These are phyloP conservation scores for Staphylotrichum tortipilum DNA, from an alignment of 495 filamentous ascomycete genomes.

Conservation along the genomic window DNA sequence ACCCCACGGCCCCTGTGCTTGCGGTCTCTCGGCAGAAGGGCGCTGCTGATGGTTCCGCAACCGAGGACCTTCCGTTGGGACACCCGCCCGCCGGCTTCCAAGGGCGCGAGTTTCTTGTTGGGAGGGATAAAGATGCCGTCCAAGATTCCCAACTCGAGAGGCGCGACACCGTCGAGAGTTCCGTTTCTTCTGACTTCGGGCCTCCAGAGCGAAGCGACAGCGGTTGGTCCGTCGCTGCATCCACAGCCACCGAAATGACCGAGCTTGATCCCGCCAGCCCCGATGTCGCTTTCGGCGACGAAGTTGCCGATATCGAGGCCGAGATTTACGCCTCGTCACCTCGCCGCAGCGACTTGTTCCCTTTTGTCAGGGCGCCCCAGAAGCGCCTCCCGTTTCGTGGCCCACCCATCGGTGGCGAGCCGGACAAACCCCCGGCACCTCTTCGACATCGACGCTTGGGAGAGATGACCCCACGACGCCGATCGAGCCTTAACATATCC, in stretches of 20 bases:
- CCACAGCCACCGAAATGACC: conserved; percentile 15
- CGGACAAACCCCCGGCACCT: neutral
- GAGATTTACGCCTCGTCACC: conserved; percentile 11
- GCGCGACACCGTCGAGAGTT: conserved; percentile 14
- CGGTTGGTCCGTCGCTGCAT: conserved; percentile 7
- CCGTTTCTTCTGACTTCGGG: neutral
- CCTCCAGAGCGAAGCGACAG: conserved; percentile 12
- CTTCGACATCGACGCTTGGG: conserved; percentile 4
- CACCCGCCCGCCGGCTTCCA: neutral
- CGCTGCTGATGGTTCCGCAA: neutral
- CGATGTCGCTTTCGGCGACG: conserved; percentile 9
- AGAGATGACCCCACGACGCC: conserved; percentile 1
- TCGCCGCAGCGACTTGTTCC: conserved; percentile 6
- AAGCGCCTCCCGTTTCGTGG: conserved; percentile 4
- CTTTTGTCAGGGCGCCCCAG: neutral
- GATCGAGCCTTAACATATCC: neutral
- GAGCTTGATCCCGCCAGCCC: conserved; percentile 13
- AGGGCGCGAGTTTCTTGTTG: neutral
- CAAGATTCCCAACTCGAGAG: neutral
- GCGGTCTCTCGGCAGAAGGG: too few relatives aligned
- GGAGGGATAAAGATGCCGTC: neutral
- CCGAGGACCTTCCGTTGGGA: neutral
- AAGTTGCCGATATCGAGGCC: neutral
- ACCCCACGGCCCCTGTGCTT: too few relatives aligned
- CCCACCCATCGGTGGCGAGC: neutral